Evolutionary conservation across 495 filamentous ascomycete species (phyloP), one percentile per base, ranked within the genome.

Genomic region (Aspergillus steynii): DNA sequence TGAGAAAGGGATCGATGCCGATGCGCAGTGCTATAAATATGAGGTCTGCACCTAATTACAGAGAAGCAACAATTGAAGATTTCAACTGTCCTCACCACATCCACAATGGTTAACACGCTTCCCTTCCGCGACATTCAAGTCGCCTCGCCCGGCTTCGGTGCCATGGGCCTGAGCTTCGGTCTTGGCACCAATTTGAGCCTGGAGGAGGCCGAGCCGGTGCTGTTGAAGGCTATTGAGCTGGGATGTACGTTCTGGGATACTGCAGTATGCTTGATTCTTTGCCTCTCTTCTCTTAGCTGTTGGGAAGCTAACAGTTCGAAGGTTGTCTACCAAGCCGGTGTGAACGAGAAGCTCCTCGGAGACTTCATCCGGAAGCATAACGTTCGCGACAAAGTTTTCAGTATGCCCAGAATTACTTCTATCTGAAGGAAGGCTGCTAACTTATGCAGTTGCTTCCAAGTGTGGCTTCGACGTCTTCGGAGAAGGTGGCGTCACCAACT

Each of bases 241-340:
- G 80, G 80, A 9, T 83, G 80, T 52, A 82, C 78, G 4, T 83
- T 83, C 65, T 83, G 80, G 80, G 80, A 83, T 58, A 82, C 80
- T 46, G 80, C 80, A 49, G 80, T 79, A 60, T 57, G 74, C 57
- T 8, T 2, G 2, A 55, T n/a, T 2, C 12, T 28, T 15, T 20
- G 9, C 37, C 20, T 48, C 15, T 54, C 5, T 26, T n/a, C 5
- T 2, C 2, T 47, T 29, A 20, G 15, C 9, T 25, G 32, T 46
- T 12, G 31, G 37, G 26, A n/a, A 34, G 12, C 12, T 42, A 1
- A n/a, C 12, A 3, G 26, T 45, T 1, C 5, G 1, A 4, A 81
- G 78, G 77, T 82, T 50, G 77, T 77, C 5, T 82, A 83, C 56
- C 65, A 71, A 64, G 77, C 78, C 5, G 79, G 79, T 45, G 72